These are phyloP conservation scores for Hypoxylon rickii DNA, from an alignment of 495 filamentous ascomycete genomes.

Conservation along the genomic window DNA sequence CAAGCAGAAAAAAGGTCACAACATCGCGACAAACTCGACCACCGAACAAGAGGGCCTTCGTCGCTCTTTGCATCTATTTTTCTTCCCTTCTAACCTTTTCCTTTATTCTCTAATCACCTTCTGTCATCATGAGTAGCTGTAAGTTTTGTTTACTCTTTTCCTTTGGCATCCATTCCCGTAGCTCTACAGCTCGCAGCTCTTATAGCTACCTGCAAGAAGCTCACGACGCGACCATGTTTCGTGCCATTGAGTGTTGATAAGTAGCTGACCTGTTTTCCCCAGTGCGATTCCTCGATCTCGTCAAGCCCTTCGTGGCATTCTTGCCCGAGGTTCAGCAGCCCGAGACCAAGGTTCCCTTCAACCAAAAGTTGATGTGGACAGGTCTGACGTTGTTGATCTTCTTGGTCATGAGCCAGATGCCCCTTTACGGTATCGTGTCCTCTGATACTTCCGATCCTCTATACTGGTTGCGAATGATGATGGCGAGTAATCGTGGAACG, in stretches of 20 bases:
- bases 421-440: slow-evolving; percentile 91
- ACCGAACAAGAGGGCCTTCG: slow-evolving; percentile 35
- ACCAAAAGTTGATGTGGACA: slow-evolving; percentile 99
- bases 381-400: slow-evolving; percentile 96
- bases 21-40: slow-evolving; percentile 42
- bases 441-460: slow-evolving; percentile 96
- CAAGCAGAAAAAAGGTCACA: too few relatives aligned
- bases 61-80: slow-evolving; percentile 46
- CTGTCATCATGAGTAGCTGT: slow-evolving; percentile 61
- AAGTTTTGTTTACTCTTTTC: slow-evolving; percentile 46
- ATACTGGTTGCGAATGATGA: slow-evolving; percentile 99
- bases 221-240: slow-evolving; percentile 35
- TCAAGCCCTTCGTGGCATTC: slow-evolving; percentile 99
- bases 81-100: slow-evolving; percentile 47
- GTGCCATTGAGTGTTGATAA: slow-evolving; percentile 35
- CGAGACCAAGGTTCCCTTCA: slow-evolving; percentile 95
- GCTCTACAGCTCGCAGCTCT: slow-evolving; percentile 17
- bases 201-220: slow-evolving; percentile 27
- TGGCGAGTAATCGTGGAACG: slow-evolving; percentile 98
- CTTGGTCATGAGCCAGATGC: slow-evolving; percentile 99
- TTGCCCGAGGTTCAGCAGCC: slow-evolving; percentile 98
- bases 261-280: slow-evolving; percentile 42
- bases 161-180: slow-evolving; percentile 29
- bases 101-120: slow-evolving; percentile 46
- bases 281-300: slow-evolving; percentile 99